Percentiles rank a stretch among this genome's conserved stretches.
Conservation (phyloP, 2,329 filamentous ascomycete species). For the Pseudovirgaria hyperparasitica region DNA sequence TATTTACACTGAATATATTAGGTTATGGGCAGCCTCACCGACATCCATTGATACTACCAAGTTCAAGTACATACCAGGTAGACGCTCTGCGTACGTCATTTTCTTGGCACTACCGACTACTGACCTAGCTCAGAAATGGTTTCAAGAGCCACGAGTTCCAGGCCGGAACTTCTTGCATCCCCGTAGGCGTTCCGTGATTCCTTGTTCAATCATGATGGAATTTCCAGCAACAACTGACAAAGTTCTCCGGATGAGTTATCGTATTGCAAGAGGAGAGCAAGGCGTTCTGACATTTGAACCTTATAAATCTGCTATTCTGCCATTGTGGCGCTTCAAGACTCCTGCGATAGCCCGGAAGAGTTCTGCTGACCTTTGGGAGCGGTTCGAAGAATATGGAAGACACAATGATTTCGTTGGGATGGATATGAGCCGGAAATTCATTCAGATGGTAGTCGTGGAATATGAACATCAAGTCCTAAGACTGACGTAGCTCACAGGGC, state of each 20-base stretch:
- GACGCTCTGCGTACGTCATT: no score
- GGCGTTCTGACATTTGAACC: constrained; percentile 51
- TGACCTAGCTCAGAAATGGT: no score
- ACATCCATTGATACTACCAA: no score
- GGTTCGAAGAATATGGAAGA: constrained; percentile 40
- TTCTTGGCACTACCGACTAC: no score
- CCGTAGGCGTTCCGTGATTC: no score
- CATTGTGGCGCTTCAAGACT: constrained; percentile 47
- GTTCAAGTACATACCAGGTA: no score
- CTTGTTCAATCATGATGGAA: no score
- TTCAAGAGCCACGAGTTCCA: no score
- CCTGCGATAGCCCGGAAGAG: constrained; percentile 38
- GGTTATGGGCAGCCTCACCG: no score
- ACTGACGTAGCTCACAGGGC: constrained; percentile 16
- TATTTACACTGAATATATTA: no score
- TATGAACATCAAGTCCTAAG: background rate
- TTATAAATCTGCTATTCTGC: constrained; percentile 48
- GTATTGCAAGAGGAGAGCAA: constrained; percentile 47
- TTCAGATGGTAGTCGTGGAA: constrained; percentile 40
- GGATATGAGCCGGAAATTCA: constrained; percentile 52
- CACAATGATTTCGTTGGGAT: constrained; percentile 48
- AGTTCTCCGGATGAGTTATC: constrained; percentile 37
- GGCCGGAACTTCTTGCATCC: no score
- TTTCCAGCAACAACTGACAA: constrained; percentile 6
- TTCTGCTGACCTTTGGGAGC: constrained; percentile 33